Evolutionary conservation across 1,139 yeast genomes (phyloP), one percentile per base, ranked within the genome.

Genomic region (Protomyces pachydermus): DNA sequence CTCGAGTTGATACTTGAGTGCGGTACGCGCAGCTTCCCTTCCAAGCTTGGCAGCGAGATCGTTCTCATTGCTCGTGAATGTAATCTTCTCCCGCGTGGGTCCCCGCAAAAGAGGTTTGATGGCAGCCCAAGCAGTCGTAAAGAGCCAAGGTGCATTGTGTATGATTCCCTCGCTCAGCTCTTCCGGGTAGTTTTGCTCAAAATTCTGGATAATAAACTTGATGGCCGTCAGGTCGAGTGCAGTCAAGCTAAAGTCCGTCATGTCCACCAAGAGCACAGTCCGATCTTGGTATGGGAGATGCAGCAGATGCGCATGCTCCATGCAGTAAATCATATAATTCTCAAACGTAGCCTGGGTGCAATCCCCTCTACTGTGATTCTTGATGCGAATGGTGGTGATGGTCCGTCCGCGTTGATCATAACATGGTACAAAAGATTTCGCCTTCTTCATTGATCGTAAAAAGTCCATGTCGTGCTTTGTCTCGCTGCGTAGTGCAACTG

Each of bases 71-170:
- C 56, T 51, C n/a, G 62, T 58, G 32, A 58, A 58, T 9, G 62
- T 58, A 16, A 58, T 58, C 35, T 58, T 58, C 14, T 58, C 56
- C 5, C 62, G 56, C 3, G 62, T 58, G 5, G 38, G 53, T 5
- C 53, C 53, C 9, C 62, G 62, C 37, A 58, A 20, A 12, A 58
- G 56, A 16, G 62, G 62, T 42, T 58, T 58, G 56, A 58, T 58
- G 32, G 54, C 54, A 23, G 56, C n/a, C 62, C 62, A 58, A 16
- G 53, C 56, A 18, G 56, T 42, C 32, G 56, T 50, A 34, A 58
- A 58, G 16, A 58, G 53, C 62, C 62, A 58, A 4, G 62, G 62
- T 52, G 62, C 62, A 23, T 58, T 58, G 18, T 58, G 62, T 12
- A 58, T 58, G 23, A 58, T 51, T 3, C 62, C 62, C 35, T 58